These are phyloP conservation scores for Nannochloropsis granulata DNA, from an alignment of 108 stramenopile species.

Conservation along the genomic window DNA sequence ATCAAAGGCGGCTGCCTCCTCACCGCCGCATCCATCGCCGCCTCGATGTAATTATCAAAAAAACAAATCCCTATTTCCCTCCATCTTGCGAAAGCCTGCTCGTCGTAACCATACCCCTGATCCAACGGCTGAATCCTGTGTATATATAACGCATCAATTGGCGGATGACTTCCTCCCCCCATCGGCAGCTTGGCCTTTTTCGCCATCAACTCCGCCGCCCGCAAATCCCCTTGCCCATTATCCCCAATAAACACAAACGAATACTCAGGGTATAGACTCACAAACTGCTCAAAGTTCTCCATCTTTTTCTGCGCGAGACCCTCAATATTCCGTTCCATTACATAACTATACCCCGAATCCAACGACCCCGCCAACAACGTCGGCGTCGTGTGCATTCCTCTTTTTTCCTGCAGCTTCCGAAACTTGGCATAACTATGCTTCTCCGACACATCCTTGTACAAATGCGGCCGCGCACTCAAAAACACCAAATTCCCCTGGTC, in stretches of 20 bases:
- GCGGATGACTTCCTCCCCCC: not conserved
- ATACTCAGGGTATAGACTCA: constrained; percentile 88
- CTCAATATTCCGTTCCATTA: constrained; percentile 72
- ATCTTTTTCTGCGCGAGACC: constrained; percentile 67
- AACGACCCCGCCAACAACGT: constrained; percentile 84
- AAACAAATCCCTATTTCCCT: constrained; percentile 45
- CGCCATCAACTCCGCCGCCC: constrained; percentile 88
- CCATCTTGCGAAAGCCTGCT: constrained; percentile 28
- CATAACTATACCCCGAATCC: constrained; percentile 69
- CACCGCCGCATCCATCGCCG: constrained; percentile 71
- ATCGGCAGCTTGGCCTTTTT: constrained; percentile 26
- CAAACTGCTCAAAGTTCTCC: constrained; percentile 80
- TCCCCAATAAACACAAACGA: constrained; percentile 90
- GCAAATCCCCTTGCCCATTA: constrained; percentile 94
- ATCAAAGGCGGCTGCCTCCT: not conserved
- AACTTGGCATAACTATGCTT: constrained; percentile 57
- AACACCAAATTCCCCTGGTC: constrained; percentile 79
- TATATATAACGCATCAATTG: not conserved
- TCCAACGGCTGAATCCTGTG: not conserved
- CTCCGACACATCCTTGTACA: constrained; percentile 80
- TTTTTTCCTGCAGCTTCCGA: constrained; percentile 52
- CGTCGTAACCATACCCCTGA: constrained; percentile 33
- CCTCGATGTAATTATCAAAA: constrained; percentile 77
- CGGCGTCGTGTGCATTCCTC: constrained; percentile 77
- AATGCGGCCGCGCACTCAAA: constrained; percentile 88